Evolutionary conservation across 352 stramenopile species (phyloP).

Genomic region (Pythium biforme): DNA sequence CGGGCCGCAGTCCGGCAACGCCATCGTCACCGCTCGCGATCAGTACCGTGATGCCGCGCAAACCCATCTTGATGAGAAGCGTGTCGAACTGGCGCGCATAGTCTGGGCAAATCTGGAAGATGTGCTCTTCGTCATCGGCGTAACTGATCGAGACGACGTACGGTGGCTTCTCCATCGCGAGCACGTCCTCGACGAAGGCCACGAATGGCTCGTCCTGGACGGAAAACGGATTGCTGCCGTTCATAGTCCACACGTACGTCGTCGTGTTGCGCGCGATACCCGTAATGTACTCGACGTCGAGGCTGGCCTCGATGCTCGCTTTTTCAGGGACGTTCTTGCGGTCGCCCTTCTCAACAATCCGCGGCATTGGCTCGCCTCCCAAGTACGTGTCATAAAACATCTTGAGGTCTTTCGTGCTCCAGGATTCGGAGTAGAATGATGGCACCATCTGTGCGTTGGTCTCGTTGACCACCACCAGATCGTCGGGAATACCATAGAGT

Average conservation of each 20-base stretch:
- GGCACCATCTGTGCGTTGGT: conserved; percentile 61
- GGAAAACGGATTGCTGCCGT: conserved; percentile 85
- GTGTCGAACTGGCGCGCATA: conserved; percentile 84
- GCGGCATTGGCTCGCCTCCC: conserved; percentile 41
- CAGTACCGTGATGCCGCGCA: conserved; percentile 85
- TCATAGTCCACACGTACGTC: conserved; percentile 81
- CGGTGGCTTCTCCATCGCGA: conserved; percentile 67
- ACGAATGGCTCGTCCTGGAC: conserved; percentile 83
- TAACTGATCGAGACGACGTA: conserved; percentile 90
- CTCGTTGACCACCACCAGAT: conserved; percentile 66
- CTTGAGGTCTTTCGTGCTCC: conserved; percentile 48
- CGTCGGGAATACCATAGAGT: conserved; percentile 62
- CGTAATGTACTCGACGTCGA: conserved; percentile 92
- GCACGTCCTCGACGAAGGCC: conserved; percentile 68
- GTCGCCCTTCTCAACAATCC: conserved; percentile 51
- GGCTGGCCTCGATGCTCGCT: conserved; percentile 70
- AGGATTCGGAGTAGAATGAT: conserved; percentile 80
- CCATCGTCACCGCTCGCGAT: conserved; percentile 88
- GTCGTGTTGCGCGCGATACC: conserved; percentile 73
- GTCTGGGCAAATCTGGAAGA: conserved; percentile 66
- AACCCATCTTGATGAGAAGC: conserved; percentile 88
- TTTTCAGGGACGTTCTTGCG: conserved; percentile 41
- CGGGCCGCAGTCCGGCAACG: conserved; percentile 65
- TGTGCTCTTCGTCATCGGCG: conserved; percentile 89
- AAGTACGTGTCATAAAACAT: conserved; percentile 59